Evolutionary conservation across 352 stramenopile genomes (phyloP).

Genomic region (Pythium dissotocum): DNA sequence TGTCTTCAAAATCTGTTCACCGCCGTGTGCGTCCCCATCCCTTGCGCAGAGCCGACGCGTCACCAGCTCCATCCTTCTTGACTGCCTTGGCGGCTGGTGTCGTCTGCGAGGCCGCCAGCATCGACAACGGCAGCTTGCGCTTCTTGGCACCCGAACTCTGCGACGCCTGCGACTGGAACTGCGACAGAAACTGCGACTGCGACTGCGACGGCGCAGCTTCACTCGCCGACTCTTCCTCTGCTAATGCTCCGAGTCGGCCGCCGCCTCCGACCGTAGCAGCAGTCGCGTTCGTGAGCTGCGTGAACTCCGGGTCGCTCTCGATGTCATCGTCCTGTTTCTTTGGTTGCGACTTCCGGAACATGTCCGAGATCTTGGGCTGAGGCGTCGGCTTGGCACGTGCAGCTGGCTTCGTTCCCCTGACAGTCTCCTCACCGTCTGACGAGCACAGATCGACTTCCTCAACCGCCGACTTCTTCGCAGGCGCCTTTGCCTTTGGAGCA

Average conservation of each 20-base stretch:
- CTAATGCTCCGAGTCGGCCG: conserved; percentile 5
- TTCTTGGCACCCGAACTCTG: conserved; percentile 34
- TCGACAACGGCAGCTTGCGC: conserved; percentile 73
- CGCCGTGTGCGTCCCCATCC: conserved; percentile 66
- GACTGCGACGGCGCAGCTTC: conserved; percentile 30
- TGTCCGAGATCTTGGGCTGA: conserved; percentile 58
- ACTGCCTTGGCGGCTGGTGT: conserved; percentile 18
- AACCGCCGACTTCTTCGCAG: conserved; percentile 19
- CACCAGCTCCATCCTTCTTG: conserved; percentile 14
- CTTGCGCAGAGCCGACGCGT: conserved; percentile 46
- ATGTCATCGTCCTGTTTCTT: conserved; percentile 49
- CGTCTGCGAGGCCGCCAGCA: conserved; percentile 58
- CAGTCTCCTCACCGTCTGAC: conserved; percentile 28
- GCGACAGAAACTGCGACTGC: conserved; percentile 40
- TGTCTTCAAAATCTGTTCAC: conserved; percentile 26
- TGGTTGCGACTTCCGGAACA: conserved; percentile 39
- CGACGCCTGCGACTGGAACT: conserved; percentile 44
- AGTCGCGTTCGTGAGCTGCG: conserved; percentile 36
- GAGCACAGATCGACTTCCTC: conserved; percentile 44
- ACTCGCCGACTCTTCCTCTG: conserved; percentile 6
- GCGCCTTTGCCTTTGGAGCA: conserved; percentile 25
- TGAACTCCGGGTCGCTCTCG: conserved; percentile 76
- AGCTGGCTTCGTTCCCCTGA: background rate
- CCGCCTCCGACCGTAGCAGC: conserved; percentile 7
- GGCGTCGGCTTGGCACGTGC: conserved; percentile 38